Evolutionary conservation across 139 green algal genomes (phyloP).

Genomic region (Tetradesmus lagerheimii): DNA sequence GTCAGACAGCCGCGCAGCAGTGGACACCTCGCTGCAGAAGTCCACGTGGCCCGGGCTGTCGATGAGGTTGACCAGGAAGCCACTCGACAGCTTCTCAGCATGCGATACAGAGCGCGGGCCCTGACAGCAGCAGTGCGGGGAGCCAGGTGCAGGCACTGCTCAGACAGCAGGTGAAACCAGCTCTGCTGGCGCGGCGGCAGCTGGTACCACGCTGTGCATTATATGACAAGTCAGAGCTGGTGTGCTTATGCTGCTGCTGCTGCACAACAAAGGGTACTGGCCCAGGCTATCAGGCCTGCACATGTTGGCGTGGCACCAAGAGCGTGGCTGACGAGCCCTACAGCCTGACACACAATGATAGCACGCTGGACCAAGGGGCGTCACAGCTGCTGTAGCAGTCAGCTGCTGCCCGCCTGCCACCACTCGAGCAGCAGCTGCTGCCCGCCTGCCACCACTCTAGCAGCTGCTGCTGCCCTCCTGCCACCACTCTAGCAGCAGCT

Average conservation of each 20-base stretch:
- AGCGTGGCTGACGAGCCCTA: no score
- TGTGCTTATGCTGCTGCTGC: no score
- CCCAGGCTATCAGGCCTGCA: no score
- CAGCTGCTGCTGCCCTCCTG: constrained; percentile 10
- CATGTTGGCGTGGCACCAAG: no score
- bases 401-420: constrained; percentile 9
- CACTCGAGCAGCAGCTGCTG: constrained; percentile 8
- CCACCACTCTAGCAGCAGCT: not conserved
- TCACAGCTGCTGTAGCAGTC: not conserved
- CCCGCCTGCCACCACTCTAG: not conserved
- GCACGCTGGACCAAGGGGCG: no score
- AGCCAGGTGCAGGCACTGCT: not conserved
- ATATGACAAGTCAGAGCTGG: not conserved
- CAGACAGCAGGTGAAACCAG: not conserved
- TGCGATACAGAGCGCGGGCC: constrained; percentile 1
- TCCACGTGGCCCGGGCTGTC: constrained; percentile 99
- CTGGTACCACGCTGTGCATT: not conserved
- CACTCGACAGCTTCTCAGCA: constrained; percentile 42
- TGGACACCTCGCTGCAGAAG: constrained; percentile 98
- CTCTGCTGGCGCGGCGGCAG: not conserved
- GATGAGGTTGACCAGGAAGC: constrained; percentile 97
- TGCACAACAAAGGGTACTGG: no score
- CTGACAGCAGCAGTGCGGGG: not conserved
- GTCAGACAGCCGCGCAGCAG: constrained; percentile 94
- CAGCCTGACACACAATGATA: no score